These are phyloP conservation scores for Amborella trichopoda DNA, from an alignment of 164 flowering plant species.

Conservation along the genomic window DNA sequence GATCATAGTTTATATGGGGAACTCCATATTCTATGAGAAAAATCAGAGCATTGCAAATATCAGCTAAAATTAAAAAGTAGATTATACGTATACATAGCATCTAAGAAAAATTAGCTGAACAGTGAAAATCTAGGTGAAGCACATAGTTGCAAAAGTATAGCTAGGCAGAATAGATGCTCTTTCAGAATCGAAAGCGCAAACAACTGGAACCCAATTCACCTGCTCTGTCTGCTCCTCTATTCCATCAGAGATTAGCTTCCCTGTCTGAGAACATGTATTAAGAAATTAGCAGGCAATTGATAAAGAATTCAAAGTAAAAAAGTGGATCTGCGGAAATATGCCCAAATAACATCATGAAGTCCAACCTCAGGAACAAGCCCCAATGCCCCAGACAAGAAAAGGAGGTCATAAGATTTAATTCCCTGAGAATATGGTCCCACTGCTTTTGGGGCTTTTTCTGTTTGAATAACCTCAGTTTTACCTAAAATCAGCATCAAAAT, in stretches of 20 bases:
- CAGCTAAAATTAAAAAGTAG: no score
- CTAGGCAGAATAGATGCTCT: no score
- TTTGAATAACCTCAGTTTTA: slow-evolving; percentile 62
- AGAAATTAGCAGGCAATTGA: neutral
- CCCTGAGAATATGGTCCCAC: slow-evolving; percentile 97
- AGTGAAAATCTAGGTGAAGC: no score
- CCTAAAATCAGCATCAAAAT: slow-evolving; percentile 21
- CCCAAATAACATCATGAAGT: neutral
- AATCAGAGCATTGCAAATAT: no score
- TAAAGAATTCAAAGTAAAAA: neutral
- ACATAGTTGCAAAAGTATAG: no score
- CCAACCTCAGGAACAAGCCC: slow-evolving; percentile 92
- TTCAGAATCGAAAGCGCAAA: no score
- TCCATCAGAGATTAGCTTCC: slow-evolving; percentile 69
- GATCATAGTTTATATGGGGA: no score
- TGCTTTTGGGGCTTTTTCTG: slow-evolving; percentile 96
- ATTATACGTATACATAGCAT: no score
- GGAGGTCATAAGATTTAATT: slow-evolving; percentile 67
- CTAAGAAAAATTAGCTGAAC: no score
- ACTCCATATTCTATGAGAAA: no score
- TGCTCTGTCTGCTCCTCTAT: slow-evolving; percentile 96
- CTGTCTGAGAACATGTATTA: slow-evolving; percentile 46
- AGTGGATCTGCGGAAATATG: neutral
- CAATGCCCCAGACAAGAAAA: slow-evolving; percentile 81
- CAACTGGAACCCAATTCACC: no score